Base-by-base conservation (phyloP, 78 protist genomes). In the Chrysochromulina parva region DNA sequence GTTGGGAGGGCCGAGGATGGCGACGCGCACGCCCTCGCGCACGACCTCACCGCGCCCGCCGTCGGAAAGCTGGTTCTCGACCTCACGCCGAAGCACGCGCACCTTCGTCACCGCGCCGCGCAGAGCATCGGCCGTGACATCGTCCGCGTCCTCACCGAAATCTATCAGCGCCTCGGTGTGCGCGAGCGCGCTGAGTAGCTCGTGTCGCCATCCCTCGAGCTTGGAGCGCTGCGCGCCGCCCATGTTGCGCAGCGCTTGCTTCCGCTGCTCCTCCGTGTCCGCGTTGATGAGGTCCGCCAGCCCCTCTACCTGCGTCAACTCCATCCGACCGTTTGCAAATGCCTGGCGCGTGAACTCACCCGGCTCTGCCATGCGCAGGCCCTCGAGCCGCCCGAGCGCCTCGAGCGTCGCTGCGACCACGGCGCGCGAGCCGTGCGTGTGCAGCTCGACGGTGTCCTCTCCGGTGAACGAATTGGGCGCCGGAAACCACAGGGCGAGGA, bases 321-420 rank as follows among this genome's bases (percentile, higher is more conserved):
- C 98, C 94, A 97, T 73, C 54, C 95, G 95, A 20, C 96, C 96
- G 88, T 97, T 96, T 38, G 88, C 85, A 66, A 96, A 96, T 1
- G 99, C 98, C 93, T 94, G 54, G 57, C 88, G 94, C 47, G 98
- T 94, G 86, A 97, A 97, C 85, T 97, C 99, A 62, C 98, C 99
- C 3, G 97, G 93, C 66, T 90, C 93, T 26, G 97, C 96, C 17
- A 91, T 47, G 20, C 95, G 81, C 38, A 76, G 73, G 11, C 74
- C 89, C 3, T 24, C 66, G 16, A 47, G n/a, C 54, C 10, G 1
- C 54, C 65, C 48, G 58, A 95, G 90, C 58, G 96, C 96, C 0
- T 59, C 94, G 58, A 97, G 92, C 48, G 93, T 91, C 2, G 90
- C 96, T 14, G 47, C 82, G 38, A 97, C 92, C 48, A 97, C 97